Conservation (phyloP, 2,329 filamentous ascomycete genomes). For the Penicillium sclerotiorum region DNA sequence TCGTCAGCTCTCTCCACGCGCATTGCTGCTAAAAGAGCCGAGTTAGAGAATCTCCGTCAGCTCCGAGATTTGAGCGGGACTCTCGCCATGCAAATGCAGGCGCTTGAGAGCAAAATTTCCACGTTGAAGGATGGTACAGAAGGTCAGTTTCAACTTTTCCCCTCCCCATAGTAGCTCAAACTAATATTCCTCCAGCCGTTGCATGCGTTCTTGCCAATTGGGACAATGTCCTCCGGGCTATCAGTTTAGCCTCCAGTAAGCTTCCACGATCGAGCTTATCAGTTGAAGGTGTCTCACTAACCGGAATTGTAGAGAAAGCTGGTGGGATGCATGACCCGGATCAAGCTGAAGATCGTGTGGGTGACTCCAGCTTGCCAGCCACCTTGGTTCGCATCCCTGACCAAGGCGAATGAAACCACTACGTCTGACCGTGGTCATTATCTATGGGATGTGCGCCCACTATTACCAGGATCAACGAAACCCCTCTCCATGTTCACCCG, state of each 20-base stretch:
- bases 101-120: constrained; percentile 61
- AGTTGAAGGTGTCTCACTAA: constrained; percentile 1
- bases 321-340: constrained; percentile 20
- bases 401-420: constrained; percentile 21
- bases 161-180: neutral
- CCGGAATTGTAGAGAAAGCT: constrained; percentile 30
- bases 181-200: constrained; percentile 51
- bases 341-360: constrained; percentile 64
- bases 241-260: constrained; percentile 66
- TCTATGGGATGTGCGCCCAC: neutral
- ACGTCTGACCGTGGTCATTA: neutral
- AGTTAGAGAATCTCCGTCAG: constrained; percentile 64
- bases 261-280: constrained; percentile 22
- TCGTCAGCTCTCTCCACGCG: constrained; percentile 62
- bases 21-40: constrained; percentile 65
- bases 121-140: constrained; percentile 66
- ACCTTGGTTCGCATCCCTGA: constrained; percentile 48
- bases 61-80: constrained; percentile 63
- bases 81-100: constrained; percentile 66
- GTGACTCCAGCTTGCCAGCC: constrained; percentile 57
- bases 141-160: constrained; percentile 40
- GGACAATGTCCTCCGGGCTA: constrained; percentile 66
- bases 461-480: neutral
- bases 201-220: constrained; percentile 69
- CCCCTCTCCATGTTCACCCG: too few relatives aligned